Conservation (phyloP, 2,329 filamentous ascomycete genomes). For the Penicillium thymicola region DNA sequence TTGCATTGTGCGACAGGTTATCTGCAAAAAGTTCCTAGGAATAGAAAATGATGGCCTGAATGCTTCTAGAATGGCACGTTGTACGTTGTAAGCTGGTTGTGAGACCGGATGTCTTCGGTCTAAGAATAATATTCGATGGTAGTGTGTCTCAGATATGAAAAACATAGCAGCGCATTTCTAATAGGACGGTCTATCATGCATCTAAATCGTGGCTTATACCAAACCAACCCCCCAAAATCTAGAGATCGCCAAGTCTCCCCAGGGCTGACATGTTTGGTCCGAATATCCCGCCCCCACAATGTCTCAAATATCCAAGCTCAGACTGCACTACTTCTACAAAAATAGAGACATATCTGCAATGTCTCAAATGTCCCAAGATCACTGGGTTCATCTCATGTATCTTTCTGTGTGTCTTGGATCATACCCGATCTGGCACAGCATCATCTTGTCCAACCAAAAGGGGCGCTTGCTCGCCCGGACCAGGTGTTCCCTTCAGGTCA, state of each 20-base stretch:
- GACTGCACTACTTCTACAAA: conserved; percentile 5
- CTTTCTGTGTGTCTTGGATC: neutral
- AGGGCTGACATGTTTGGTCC: neutral
- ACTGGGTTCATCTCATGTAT: neutral
- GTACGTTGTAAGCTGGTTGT: neutral
- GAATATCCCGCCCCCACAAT: conserved; percentile 11
- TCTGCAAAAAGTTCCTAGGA: neutral
- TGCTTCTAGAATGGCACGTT: neutral
- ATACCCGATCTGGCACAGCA: neutral
- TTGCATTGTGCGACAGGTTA: neutral
- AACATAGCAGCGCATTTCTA: neutral
- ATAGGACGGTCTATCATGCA: conserved; percentile 1
- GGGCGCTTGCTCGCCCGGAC: conserved; percentile 27
- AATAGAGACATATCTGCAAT: conserved; percentile 14
- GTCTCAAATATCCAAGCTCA: conserved; percentile 8
- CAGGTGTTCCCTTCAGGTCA: conserved; percentile 17
- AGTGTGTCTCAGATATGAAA: neutral
- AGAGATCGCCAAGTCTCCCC: neutral
- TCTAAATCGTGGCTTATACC: neutral
- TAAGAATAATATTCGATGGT: neutral
- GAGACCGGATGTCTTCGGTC: neutral
- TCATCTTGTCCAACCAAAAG: conserved; percentile 25
- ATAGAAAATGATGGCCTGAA: neutral
- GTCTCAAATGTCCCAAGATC: conserved; percentile 15
- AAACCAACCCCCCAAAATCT: neutral